These are phyloP conservation scores for Dactylellina cionopaga DNA, from an alignment of 2,329 filamentous ascomycete genomes.

Conservation along the genomic window DNA sequence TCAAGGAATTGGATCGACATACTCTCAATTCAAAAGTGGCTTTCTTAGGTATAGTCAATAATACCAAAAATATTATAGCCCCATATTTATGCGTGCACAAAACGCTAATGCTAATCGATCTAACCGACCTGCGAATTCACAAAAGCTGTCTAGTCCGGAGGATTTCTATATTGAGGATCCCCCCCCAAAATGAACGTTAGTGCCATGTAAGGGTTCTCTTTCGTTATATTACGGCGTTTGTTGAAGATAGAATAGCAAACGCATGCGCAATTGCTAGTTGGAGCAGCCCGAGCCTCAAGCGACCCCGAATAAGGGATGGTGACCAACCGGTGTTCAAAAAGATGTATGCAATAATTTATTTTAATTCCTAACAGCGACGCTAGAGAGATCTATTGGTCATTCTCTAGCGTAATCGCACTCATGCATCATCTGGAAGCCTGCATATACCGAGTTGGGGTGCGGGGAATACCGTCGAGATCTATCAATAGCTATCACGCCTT, in stretches of 20 bases:
- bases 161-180: too few species aligned
- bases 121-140: too few species aligned
- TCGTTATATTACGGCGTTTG: constrained; percentile 3
- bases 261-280: too few species aligned
- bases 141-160: too few species aligned
- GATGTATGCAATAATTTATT: constrained; percentile 7
- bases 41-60: too few species aligned
- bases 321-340: not conserved
- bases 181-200: too few species aligned
- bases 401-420: not conserved
- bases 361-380: not conserved
- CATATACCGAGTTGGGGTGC: constrained; percentile 7
- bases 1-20: too few species aligned
- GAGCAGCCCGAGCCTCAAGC: constrained; percentile 3
- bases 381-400: constrained; percentile 2
- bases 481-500: not conserved
- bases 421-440: not conserved
- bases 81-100: too few species aligned
- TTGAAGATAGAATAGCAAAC: constrained; percentile 17
- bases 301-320: constrained; percentile 3
- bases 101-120: too few species aligned
- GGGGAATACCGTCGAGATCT: constrained; percentile 29
- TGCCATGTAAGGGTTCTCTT: constrained; percentile 26
- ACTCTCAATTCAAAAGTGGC: too few species aligned
- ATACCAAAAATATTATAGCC: too few species aligned